Evolutionary conservation across 495 filamentous ascomycete genomes (phyloP), one percentile per base, ranked within the genome.

Genomic region (Talaromyces stipitatus): DNA sequence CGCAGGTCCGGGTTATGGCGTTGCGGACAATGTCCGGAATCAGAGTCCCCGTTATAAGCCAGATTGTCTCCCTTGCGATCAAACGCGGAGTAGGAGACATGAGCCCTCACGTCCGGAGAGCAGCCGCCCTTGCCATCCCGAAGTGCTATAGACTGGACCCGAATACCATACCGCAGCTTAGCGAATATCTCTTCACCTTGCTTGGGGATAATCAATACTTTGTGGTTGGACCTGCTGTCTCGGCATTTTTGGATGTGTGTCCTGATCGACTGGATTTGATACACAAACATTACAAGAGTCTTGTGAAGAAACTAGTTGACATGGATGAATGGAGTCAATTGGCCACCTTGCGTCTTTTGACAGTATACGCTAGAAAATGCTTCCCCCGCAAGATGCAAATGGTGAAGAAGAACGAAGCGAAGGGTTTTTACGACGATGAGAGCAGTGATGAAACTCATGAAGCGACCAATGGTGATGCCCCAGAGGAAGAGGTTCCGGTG

Each of bases 251-350:
- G 67, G 90, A 95, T 56, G 77, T 97, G 16, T 98, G 91, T 60
- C 90, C 94, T 0, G 83, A 92, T 12, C 77, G 88, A 59, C 81
- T 95, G 51, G 90, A 92, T 64, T 69, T 97, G 45, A 83, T 98
- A 54, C 95, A 98, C 71, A 85, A 88, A 63, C 88, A 92, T 65
- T 98, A 97, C 66, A 81, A 89, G 58, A 75, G 79, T 50, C 71
- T 98, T 45, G 83, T 92, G 38, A 89, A 84, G 69, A 96, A 96
- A 76, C 72, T 97, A 27, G 89, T 97, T 26, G 94, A 97, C 65
- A 98, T 98, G 94, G 94, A 98, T 70, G 94, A 98, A 69, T 98
- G 94, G 94, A 86, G 90, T 45, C 94, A 98, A 69, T 69, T 97
- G 2, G 86, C 88, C 0, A 88, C 87, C 9, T 61, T 97, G 61